A percentile compares a stretch with the other conserved stretches of the same genome.
Evolutionary conservation across 192 early-diverging fungal genomes (phyloP).

Genomic region (Thamnidium elegans): DNA sequence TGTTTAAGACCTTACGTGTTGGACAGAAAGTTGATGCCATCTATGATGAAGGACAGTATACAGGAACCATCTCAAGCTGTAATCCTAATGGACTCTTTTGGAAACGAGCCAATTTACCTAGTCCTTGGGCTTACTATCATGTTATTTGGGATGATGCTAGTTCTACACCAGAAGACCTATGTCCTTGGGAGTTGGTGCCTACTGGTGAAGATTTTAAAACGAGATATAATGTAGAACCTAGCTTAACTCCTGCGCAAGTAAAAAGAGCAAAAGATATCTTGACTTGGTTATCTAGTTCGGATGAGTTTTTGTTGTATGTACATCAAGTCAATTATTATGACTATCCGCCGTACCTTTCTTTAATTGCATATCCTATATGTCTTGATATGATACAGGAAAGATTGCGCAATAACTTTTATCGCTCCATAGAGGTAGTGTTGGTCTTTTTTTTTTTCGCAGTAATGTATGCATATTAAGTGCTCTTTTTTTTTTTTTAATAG

Average conservation of each 20-base stretch:
- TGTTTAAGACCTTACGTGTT: constrained; percentile 37
- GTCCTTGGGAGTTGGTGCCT: constrained; percentile 47
- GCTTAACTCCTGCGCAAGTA: constrained; percentile 7
- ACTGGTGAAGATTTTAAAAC: constrained; percentile 12
- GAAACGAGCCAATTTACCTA: constrained; percentile 39
- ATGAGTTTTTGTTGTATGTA: constrained; percentile 57
- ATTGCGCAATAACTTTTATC: constrained; percentile 57
- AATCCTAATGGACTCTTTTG: constrained; percentile 40
- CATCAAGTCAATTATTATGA: constrained; percentile 57
- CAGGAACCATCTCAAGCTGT: constrained; percentile 42
- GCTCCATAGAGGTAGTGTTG: constrained; percentile 48
- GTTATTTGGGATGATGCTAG: constrained; percentile 41
- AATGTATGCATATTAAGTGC: constrained; percentile 1
- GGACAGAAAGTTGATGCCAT: constrained; percentile 60
- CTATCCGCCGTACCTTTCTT: constrained; percentile 60
- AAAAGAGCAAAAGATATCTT: constrained; percentile 44
- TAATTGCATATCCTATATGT: constrained; percentile 72
- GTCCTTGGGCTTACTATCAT: constrained; percentile 51
- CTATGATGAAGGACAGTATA: constrained; percentile 62
- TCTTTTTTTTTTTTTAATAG: constrained; percentile 15
- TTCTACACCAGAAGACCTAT: constrained; percentile 36
- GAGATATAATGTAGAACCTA: constrained; percentile 15
- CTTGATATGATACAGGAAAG: constrained; percentile 59
- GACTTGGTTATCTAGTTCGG: constrained; percentile 33
- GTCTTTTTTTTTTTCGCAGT: background rate